A percentile compares a stretch with the other conserved stretches of the same genome.
phyloP scores from a whole-genome alignment of 1,284 basidiomycete species.

The Mycosarcoma maydis region DNA sequence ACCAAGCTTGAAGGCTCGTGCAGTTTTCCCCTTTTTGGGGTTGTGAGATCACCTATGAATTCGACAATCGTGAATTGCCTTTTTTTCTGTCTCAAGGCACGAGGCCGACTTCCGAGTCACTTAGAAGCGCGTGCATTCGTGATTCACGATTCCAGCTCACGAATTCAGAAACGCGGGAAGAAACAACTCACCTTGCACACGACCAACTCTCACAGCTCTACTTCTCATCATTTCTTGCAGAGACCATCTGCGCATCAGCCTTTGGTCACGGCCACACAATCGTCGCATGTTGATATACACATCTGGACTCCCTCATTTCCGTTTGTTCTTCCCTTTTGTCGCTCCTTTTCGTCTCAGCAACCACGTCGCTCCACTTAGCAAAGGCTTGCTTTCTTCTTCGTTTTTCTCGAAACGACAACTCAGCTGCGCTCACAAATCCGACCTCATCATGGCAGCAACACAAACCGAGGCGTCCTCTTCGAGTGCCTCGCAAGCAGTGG shows the following conservation, averaged over 20 bases:
- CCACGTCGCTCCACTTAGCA: background rate
- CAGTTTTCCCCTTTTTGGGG: background rate
- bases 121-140: background rate
- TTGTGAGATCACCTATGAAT: constrained; percentile 1
- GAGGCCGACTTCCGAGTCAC: constrained; percentile 44
- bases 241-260: background rate
- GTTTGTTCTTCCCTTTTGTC: constrained; percentile 7
- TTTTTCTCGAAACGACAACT: constrained; percentile 5
- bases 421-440: constrained; percentile 35
- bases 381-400: no score
- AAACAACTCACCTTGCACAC: background rate
- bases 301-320: constrained; percentile 9
- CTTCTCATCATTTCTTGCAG: background rate
- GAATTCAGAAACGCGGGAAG: background rate
- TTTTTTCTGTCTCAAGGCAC: no score
- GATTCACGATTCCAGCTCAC: constrained; percentile 7
- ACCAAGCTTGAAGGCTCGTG: constrained; percentile 21
- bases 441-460: constrained; percentile 40
- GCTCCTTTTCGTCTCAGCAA: constrained; percentile 1
- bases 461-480: constrained; percentile 29
- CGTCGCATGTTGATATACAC: constrained; percentile 34
- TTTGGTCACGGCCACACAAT: background rate
- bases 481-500: constrained; percentile 3
- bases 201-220: constrained; percentile 2
- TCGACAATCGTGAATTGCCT: background rate